Evolutionary conservation across 2,329 filamentous ascomycete genomes (phyloP).

Genomic region (Fonsecaea pedrosoi): DNA sequence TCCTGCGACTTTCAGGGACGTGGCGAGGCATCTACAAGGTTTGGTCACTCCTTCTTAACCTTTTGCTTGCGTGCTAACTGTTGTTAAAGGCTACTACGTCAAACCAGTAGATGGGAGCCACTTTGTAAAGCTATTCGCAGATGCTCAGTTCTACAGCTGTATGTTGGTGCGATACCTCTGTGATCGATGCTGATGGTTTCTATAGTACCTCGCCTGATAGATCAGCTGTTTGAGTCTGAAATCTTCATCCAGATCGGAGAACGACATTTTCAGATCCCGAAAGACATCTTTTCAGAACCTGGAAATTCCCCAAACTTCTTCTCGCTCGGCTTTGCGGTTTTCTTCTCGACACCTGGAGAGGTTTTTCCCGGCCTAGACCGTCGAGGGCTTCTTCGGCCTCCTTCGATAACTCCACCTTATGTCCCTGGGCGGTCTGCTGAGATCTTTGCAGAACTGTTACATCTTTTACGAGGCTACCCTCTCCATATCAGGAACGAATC

Average conservation of each 20-base stretch:
- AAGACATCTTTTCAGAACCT: constrained; percentile 81
- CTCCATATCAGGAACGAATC: constrained; percentile 75
- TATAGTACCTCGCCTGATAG: constrained; percentile 82
- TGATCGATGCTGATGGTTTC: constrained; percentile 14
- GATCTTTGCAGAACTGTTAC: constrained; percentile 80
- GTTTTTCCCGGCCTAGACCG: constrained; percentile 86
- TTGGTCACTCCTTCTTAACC: constrained; percentile 16
- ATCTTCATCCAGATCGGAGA: constrained; percentile 93
- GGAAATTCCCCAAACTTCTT: constrained; percentile 97
- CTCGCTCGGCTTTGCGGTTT: constrained; percentile 84
- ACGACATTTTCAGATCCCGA: constrained; percentile 85
- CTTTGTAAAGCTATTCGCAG: constrained; percentile 90
- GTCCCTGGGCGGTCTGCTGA: constrained; percentile 84
- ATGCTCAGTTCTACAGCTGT: constrained; percentile 93
- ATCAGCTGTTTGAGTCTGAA: constrained; percentile 87
- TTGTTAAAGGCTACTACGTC: constrained; percentile 74
- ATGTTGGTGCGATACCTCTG: constrained; percentile 44
- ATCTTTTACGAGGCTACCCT: constrained; percentile 82
- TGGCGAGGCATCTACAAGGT: constrained; percentile 85
- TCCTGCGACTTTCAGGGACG: constrained; percentile 85
- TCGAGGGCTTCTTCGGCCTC: constrained; percentile 79
- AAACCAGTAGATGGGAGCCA: constrained; percentile 80
- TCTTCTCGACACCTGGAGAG: constrained; percentile 80
- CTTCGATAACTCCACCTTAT: constrained; percentile 80
- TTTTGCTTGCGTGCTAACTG: constrained; percentile 10